Evolutionary conservation across 139 green algal species (phyloP).

Genomic region (Chlorella sp.): DNA sequence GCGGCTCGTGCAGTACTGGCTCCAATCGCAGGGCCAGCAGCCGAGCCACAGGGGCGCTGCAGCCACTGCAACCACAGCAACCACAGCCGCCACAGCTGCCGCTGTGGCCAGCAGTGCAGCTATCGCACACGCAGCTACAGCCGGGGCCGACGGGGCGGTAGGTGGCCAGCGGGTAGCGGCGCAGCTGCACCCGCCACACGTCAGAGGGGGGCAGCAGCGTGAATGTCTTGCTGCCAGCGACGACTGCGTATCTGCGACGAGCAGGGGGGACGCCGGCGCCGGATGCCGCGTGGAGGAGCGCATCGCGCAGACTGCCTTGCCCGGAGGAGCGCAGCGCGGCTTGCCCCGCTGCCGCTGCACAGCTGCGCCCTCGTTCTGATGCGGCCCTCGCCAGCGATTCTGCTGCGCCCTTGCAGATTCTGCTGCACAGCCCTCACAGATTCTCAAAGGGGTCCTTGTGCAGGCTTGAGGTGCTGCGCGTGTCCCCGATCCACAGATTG

Average conservation of each 20-base stretch:
- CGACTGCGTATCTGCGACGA: too few species aligned
- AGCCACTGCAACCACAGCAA: too few species aligned
- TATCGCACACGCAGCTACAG: too few species aligned
- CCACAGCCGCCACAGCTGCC: too few species aligned
- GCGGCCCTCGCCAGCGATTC: background rate
- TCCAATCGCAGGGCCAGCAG: conserved; percentile 1
- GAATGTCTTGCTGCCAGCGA: conserved; percentile 81
- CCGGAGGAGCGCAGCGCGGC: too few species aligned
- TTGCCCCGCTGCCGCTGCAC: too few species aligned
- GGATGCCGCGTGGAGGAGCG: too few species aligned
- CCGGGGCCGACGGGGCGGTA: background rate
- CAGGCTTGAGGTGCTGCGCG: conserved; percentile 76
- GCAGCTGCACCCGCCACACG: conserved; percentile 65
- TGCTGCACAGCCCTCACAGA: conserved; percentile 49
- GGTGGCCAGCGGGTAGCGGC: conserved; percentile 31
- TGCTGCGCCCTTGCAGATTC: background rate
- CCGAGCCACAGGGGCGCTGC: background rate
- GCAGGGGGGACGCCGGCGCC: too few species aligned
- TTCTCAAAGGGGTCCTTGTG: conserved; percentile 94
- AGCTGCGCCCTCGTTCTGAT: too few species aligned
- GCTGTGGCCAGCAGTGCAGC: too few species aligned
- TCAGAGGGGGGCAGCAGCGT: conserved; percentile 77
- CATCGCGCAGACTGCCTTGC: too few species aligned
- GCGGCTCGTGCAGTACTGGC: conserved; percentile 27
- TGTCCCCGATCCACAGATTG: conserved; percentile 84